These are phyloP conservation scores for Dichotomopilus funicola DNA, from an alignment of 2,329 filamentous ascomycete species.

Conservation along the genomic window DNA sequence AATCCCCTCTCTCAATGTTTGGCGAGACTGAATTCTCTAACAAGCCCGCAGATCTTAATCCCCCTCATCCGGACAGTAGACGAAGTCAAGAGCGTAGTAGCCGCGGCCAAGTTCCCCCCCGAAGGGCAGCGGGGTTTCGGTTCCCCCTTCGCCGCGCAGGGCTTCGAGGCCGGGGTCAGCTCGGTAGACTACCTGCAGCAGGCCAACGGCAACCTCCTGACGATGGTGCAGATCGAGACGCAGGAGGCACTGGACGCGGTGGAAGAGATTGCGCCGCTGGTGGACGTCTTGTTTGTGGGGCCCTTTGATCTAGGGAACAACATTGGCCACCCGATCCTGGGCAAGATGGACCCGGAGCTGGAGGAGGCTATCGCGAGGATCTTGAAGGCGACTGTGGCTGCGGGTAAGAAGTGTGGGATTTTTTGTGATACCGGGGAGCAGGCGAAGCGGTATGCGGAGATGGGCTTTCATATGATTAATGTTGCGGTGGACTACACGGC, in stretches of 20 bases:
- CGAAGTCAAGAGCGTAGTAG: slow-evolving; percentile 44
- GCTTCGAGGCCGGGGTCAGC: slow-evolving; percentile 41
- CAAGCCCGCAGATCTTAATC: slow-evolving; percentile 37
- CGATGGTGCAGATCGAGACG: slow-evolving; percentile 64
- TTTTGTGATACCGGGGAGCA: slow-evolving; percentile 52
- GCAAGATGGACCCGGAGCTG: slow-evolving; percentile 52
- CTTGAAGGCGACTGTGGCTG: slow-evolving; percentile 48
- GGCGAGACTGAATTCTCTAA: not conserved
- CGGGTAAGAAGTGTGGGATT: slow-evolving; percentile 61
- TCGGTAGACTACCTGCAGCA: slow-evolving; percentile 51
- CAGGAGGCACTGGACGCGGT: slow-evolving; percentile 53
- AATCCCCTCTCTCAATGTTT: not conserved
- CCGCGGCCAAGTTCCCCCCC: slow-evolving; percentile 50
- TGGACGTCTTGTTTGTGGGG: slow-evolving; percentile 60
- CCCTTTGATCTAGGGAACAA: slow-evolving; percentile 62
- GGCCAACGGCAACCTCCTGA: slow-evolving; percentile 51
- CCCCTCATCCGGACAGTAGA: slow-evolving; percentile 49
- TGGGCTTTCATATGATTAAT: slow-evolving; percentile 57
- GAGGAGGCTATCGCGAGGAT: slow-evolving; percentile 53
- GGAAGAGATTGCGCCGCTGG: slow-evolving; percentile 56
- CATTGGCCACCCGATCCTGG: slow-evolving; percentile 55
- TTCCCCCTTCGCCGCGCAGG: slow-evolving; percentile 48
- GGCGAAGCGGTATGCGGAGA: slow-evolving; percentile 46
- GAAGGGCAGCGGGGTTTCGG: slow-evolving; percentile 49
- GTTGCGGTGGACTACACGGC: slow-evolving; percentile 51